A percentile compares a stretch with the other conserved stretches of the same genome.
phyloP scores from a whole-genome alignment of 2,329 filamentous ascomycete genomes.

The Zymoseptoria crescenta region DNA sequence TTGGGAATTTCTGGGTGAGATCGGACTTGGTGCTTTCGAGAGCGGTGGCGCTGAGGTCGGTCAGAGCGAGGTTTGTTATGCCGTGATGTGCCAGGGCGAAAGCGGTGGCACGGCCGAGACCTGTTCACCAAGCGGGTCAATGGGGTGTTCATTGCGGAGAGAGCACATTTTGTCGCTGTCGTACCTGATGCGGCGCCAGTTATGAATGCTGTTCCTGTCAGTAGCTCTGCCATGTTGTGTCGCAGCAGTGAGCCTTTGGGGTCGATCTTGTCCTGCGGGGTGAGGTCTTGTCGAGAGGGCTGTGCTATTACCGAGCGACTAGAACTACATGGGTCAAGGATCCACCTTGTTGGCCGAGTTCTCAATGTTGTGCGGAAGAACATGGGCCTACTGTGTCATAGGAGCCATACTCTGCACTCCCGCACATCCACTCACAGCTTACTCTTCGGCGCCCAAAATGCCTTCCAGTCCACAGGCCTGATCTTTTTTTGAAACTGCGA shows the following conservation, averaged over 20 bases:
- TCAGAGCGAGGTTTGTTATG: slow-evolving; percentile 12
- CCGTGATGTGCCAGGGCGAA: slow-evolving; percentile 16
- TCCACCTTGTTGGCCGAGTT: not conserved
- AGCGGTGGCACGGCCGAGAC: slow-evolving; percentile 15
- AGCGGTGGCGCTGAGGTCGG: slow-evolving; percentile 9
- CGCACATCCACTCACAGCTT: not conserved
- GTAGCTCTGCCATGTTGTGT: slow-evolving; percentile 1
- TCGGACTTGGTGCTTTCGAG: slow-evolving; percentile 8
- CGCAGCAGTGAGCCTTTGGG: not conserved
- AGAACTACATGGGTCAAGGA: not conserved
- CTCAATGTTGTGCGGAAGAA: not conserved
- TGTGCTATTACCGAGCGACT: not conserved
- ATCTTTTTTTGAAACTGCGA: slow-evolving; percentile 12
- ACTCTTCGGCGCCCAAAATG: not conserved
- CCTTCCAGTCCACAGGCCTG: slow-evolving; percentile 11
- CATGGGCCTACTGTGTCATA: too few relatives aligned
- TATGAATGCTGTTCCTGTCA: slow-evolving; percentile 12
- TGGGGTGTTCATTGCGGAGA: too few relatives aligned
- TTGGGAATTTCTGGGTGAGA: slow-evolving; percentile 3
- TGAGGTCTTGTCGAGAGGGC: not conserved
- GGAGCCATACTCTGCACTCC: too few relatives aligned
- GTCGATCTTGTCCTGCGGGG: not conserved
- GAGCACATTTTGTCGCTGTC: too few relatives aligned
- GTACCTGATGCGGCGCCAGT: slow-evolving; percentile 15
- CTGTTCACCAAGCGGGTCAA: too few relatives aligned